Evolutionary conservation across 371 early-diverging fungal species (phyloP).

Genomic region (Mucor saturninus): DNA sequence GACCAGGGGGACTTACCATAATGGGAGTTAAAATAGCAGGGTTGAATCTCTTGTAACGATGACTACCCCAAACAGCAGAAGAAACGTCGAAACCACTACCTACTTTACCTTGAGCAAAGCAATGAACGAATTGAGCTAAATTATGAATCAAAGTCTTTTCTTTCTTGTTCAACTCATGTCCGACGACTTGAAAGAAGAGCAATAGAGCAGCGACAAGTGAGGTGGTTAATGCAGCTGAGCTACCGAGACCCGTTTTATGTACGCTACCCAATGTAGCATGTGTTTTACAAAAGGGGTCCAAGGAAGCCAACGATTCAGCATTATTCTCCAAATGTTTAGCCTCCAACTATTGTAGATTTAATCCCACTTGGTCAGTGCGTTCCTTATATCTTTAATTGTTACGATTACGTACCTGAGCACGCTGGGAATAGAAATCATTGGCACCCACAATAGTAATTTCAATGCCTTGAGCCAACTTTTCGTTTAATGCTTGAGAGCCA

Average conservation of each 20-base stretch:
- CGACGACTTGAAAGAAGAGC: conserved; percentile 64
- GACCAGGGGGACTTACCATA: conserved; percentile 47
- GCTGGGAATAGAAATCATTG: conserved; percentile 97
- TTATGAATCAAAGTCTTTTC: conserved; percentile 70
- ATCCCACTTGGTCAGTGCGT: conserved; percentile 33
- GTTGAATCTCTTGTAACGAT: conserved; percentile 83
- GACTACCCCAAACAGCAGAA: conserved; percentile 89
- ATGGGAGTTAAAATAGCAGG: conserved; percentile 70
- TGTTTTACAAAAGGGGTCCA: conserved; percentile 75
- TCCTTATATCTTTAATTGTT: background rate
- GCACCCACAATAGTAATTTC: conserved; percentile 80
- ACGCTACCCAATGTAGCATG: conserved; percentile 76
- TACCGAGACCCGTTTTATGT: conserved; percentile 95
- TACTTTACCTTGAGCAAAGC: conserved; percentile 96
- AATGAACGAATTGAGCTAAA: conserved; percentile 90
- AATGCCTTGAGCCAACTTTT: conserved; percentile 48
- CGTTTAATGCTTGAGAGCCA: conserved; percentile 20
- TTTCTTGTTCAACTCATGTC: background rate
- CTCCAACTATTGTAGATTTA: conserved; percentile 21
- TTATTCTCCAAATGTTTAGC: conserved; percentile 55
- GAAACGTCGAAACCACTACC: conserved; percentile 97
- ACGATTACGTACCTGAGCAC: conserved; percentile 58
- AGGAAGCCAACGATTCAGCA: conserved; percentile 57
- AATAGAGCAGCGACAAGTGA: conserved; percentile 85
- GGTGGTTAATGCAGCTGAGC: conserved; percentile 92